Base-by-base conservation (phyloP, 192 early-diverging fungal species). In the Backusella tuberculispora region DNA sequence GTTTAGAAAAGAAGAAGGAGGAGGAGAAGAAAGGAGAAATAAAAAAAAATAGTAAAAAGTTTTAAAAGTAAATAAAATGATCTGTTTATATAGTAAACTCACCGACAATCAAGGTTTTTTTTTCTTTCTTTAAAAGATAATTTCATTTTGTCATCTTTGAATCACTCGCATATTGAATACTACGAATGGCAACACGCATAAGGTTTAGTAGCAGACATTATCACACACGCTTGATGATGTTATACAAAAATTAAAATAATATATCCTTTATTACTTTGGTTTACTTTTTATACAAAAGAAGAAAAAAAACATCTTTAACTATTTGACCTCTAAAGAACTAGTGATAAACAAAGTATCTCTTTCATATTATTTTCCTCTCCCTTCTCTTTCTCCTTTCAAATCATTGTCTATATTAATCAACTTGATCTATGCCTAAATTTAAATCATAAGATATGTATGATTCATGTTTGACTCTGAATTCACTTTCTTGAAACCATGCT, bases 101-200 rank as follows among this genome's bases (percentile, higher is more conserved):
- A 60, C 21, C 53, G 9, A 60, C 53, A 60, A 60, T 26, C 53
- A 60, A 60, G 26, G 29, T 34, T 24, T 5, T 10, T 10, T 60
- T 60, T 26, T 60, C 9, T 12, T 60, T 60, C 9, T 60, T 60
- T 60, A 13, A 60, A 24, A 12, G 53, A 26, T 60, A 60, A 60
- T 60, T 60, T 60, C 53, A 60, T 60, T 60, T 60, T 60, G 53
- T 60, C 53, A 60, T 60, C 21, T 26, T 60, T 60, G 53, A 13
- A 60, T 60, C 53, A 60, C 24, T 60, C 53, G 53, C 53, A 60
- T 60, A 60, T 0, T 24, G 24, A 13, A 60, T 9, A 60, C 26
- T 12, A 10, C 13, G 53, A 60, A 60, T 60, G 53, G 24, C 53
- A 60, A 60, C 53, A 60, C 53, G 53, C 53, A 26, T 60, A 60